Base-by-base conservation (phyloP, 768 basidiomycete species). In the Leccinum aurantiacum region DNA sequence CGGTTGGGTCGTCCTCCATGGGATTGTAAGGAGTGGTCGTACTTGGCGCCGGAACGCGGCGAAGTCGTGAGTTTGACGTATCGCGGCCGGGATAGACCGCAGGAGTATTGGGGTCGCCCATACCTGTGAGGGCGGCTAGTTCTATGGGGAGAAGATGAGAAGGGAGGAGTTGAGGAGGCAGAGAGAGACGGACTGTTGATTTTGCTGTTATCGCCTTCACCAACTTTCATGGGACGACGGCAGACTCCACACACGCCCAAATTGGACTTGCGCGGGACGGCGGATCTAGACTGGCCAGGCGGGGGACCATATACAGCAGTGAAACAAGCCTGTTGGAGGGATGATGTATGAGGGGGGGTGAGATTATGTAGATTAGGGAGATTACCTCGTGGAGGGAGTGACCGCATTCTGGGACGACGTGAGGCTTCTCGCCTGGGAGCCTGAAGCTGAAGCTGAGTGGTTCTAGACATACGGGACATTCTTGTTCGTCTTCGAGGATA, bases 231-330 rank as follows among this genome's bases (percentile, higher is more conserved):
- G 17, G 95, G 95, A 33, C 95, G 83, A 66, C 97, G 82, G 71
- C 97, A 99, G 3, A 98, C 94, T 41, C 97, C 97, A 66, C 97
- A 99, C 17, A 99, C 92, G 19, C 97, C 97, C 24, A 97, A 78
- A 70, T 92, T 89, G 50, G 90, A 79, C 76, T 90, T 86, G 73
- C 85, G 79, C 27, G 89, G 80, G 7, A 84, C 72, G 54, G 85
- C 72, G 53, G 81, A 76, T 66, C 77, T 83, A 35, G 77, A 79
- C 66, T 83, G 81, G 60, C 73, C 81, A 14, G 88, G 86, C 11
- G 90, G 88, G 6, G 92, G 92, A 14, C 95, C 96, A 74, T 99
- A 99, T 4, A 98, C 96, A 6, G 94, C 93, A 15, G 88, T 91
- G 73, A 98, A 98, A 75, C 97, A 99, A 15, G 94, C 96, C 91